Percentiles rank a stretch among this genome's conserved stretches.
phyloP scores from a whole-genome alignment of 768 basidiomycete species.

The Naematelia aurantialba region DNA sequence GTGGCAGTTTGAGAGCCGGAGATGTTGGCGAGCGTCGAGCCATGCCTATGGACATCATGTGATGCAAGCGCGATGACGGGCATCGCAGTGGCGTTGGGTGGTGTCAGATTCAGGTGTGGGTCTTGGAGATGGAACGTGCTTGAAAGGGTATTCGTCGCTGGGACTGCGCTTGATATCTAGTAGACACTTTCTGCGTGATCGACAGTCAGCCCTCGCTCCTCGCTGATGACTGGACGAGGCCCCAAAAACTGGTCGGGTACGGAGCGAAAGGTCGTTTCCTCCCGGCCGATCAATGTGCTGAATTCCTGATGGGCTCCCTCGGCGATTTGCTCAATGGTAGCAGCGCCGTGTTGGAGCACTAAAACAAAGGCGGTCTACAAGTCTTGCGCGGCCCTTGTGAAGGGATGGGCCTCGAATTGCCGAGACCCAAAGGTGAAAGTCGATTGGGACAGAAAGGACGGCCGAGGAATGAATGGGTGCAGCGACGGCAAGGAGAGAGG shows the following conservation, averaged over 20 bases:
- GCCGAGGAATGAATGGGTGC: not conserved
- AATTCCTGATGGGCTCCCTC: not conserved
- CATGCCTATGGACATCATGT: constrained; percentile 7
- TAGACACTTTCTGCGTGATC: not conserved
- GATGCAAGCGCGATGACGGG: constrained; percentile 15
- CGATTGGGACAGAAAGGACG: not conserved
- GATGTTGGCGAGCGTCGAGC: too few relatives aligned
- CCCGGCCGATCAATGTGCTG: not conserved
- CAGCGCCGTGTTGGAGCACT: too few relatives aligned
- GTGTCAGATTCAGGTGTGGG: too few relatives aligned
- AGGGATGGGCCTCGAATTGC: not conserved
- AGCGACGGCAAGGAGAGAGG: not conserved
- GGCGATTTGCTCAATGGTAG: not conserved
- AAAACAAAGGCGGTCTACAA: too few relatives aligned
- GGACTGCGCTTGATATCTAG: not conserved
- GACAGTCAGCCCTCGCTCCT: not conserved
- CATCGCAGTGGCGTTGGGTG: too few relatives aligned
- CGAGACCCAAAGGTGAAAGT: not conserved
- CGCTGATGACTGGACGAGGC: not conserved
- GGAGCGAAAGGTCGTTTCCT: not conserved
- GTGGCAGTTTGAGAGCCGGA: not conserved
- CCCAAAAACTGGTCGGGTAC: not conserved
- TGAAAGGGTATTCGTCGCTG: not conserved
- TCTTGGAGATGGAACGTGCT: not conserved
- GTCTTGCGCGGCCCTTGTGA: too few relatives aligned